phyloP scores from a whole-genome alignment of 1,139 yeast genomes.

The Yarrowia galli region DNA sequence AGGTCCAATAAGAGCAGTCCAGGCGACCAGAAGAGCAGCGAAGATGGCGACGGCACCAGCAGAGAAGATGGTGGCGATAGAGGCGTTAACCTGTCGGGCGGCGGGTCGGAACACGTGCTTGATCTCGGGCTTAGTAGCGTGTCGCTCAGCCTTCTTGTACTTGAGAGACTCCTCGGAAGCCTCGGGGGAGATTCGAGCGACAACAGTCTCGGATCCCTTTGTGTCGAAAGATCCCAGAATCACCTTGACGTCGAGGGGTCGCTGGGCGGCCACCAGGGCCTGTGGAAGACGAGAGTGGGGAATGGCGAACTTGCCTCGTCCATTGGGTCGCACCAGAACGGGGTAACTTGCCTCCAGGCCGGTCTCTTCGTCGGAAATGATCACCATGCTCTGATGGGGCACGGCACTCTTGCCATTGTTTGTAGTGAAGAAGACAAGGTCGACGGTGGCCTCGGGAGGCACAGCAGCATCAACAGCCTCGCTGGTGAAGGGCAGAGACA shows the following conservation, averaged over 20 bases:
- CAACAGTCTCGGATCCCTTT: slow-evolving; percentile 41
- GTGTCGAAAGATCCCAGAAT: slow-evolving; percentile 46
- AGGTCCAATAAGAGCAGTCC: slow-evolving; percentile 42
- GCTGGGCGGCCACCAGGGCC: slow-evolving; percentile 43
- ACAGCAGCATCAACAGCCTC: slow-evolving; percentile 35
- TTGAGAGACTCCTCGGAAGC: slow-evolving; percentile 40
- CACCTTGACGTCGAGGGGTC: slow-evolving; percentile 43
- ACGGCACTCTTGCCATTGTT: slow-evolving; percentile 43
- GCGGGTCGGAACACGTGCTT: slow-evolving; percentile 68
- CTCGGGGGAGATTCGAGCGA: slow-evolving; percentile 41
- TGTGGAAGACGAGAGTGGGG: slow-evolving; percentile 48
- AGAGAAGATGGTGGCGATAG: slow-evolving; percentile 64
- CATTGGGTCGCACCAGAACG: slow-evolving; percentile 44
- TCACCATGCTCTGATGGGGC: slow-evolving; percentile 48
- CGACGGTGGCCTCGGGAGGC: slow-evolving; percentile 31
- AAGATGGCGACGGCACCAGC: slow-evolving; percentile 52
- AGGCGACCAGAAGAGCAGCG: slow-evolving; percentile 51
- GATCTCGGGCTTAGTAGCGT: slow-evolving; percentile 68
- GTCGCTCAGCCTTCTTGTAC: slow-evolving; percentile 42
- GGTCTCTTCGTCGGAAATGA: slow-evolving; percentile 43
- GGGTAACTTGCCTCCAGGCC: slow-evolving; percentile 47
- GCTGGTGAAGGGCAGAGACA: slow-evolving; percentile 32
- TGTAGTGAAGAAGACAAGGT: slow-evolving; percentile 40
- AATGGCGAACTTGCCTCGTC: slow-evolving; percentile 47
- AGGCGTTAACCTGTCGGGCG: slow-evolving; percentile 62